These are phyloP conservation scores for Aspergillus sp. DNA, from an alignment of 2,329 filamentous ascomycete genomes.

Conservation along the genomic window DNA sequence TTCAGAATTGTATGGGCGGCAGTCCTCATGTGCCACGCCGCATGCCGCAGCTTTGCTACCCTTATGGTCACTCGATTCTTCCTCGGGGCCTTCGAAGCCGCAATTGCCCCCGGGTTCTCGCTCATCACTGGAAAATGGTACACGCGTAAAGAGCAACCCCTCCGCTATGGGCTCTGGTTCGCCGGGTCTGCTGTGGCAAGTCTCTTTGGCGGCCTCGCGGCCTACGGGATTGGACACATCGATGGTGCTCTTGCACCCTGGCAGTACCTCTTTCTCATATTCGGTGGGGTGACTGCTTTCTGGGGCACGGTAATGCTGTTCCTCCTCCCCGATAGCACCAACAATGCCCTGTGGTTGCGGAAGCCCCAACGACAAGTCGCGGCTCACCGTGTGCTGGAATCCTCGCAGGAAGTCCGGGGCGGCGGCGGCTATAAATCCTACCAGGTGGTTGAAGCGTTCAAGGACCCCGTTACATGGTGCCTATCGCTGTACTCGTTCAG, in stretches of 20 bases:
- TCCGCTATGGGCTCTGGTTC: background rate
- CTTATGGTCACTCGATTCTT: background rate
- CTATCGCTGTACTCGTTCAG: background rate
- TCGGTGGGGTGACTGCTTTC: constrained; percentile 16
- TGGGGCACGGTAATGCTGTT: constrained; percentile 17
- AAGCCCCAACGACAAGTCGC: constrained; percentile 9
- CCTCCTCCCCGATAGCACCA: constrained; percentile 18
- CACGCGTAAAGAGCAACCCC: background rate
- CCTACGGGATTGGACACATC: constrained; percentile 22
- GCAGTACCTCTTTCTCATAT: constrained; percentile 22
- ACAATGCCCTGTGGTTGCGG: constrained; percentile 16
- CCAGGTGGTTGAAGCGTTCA: constrained; percentile 33
- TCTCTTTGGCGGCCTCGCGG: constrained; percentile 11
- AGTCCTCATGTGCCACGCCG: background rate
- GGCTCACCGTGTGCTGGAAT: background rate
- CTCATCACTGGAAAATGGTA: background rate
- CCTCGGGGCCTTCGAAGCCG: background rate
- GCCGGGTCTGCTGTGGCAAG: background rate
- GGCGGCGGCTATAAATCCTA: constrained; percentile 3
- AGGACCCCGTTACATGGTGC: constrained; percentile 28
- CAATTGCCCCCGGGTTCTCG: background rate
- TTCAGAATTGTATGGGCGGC: background rate
- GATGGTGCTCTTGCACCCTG: constrained; percentile 10
- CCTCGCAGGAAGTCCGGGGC: constrained; percentile 10
- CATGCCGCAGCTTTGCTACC: background rate